phyloP scores from a whole-genome alignment of 2,329 filamentous ascomycete species.

The Beauveria sp. region DNA sequence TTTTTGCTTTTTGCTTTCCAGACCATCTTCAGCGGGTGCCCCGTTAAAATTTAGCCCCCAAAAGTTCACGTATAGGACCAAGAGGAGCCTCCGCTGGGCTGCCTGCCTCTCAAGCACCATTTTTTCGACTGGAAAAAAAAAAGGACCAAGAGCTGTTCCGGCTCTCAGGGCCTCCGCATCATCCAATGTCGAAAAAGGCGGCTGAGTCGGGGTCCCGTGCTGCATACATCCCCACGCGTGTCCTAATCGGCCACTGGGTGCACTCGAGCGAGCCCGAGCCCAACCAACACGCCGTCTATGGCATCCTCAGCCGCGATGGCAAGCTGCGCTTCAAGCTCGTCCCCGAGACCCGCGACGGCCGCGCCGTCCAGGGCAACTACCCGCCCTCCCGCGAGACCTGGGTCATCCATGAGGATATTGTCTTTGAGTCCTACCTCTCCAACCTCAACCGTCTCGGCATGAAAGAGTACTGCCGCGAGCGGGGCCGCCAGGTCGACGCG shows the following conservation, averaged over 20 bases:
- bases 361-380: background rate
- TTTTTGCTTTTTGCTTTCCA: background rate
- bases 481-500: constrained; percentile 1
- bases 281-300: constrained; percentile 11
- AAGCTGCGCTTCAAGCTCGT: constrained; percentile 12
- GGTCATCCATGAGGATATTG: constrained; percentile 9
- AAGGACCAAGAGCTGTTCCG: background rate
- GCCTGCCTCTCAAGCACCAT: background rate
- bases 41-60: constrained; percentile 7
- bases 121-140: background rate
- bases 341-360: constrained; percentile 9
- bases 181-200: background rate
- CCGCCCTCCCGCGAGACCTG: constrained; percentile 8
- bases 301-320: constrained; percentile 11
- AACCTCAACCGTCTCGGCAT: constrained; percentile 10
- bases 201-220: background rate
- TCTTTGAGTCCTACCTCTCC: constrained; percentile 8
- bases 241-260: constrained; percentile 10
- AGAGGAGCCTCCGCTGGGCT: background rate
- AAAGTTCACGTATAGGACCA: background rate
- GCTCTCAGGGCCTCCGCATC: background rate
- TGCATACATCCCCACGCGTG: background rate
- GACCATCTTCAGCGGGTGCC: constrained; percentile 6
- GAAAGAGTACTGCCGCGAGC: constrained; percentile 12
- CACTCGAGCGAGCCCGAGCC: constrained; percentile 11